These are phyloP conservation scores for Xylaria hypoxylon DNA, from an alignment of 2,329 filamentous ascomycete genomes.

Conservation along the genomic window DNA sequence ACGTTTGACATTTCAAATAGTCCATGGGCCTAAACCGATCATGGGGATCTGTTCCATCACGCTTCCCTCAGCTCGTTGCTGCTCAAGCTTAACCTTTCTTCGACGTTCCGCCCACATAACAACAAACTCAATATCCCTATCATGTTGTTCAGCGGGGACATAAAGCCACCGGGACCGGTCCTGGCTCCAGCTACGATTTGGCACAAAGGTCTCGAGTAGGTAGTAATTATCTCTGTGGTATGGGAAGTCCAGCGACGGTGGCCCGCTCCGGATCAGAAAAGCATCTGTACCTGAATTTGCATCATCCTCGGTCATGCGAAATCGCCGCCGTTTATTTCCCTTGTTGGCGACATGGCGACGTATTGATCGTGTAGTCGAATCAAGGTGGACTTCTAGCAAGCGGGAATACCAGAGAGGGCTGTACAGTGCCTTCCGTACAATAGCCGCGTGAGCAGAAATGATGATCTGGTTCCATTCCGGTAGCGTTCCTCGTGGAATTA, in stretches of 20 bases:
- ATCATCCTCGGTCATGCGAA: constrained; percentile 60
- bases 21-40: not conserved
- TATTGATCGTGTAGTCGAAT: constrained; percentile 59
- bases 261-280: constrained; percentile 64
- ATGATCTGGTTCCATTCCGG: constrained; percentile 64
- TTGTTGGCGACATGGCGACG: constrained; percentile 61
- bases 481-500: constrained; percentile 59
- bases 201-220: constrained; percentile 67
- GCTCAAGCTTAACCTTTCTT: constrained; percentile 18
- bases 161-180: constrained; percentile 63
- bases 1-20: not conserved
- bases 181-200: constrained; percentile 65
- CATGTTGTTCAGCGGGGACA: constrained; percentile 54
- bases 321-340: constrained; percentile 59
- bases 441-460: constrained; percentile 55
- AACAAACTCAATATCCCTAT: constrained; percentile 53
- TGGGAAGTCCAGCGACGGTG: constrained; percentile 63
- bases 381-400: constrained; percentile 61
- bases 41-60: not conserved
- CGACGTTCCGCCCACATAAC: constrained; percentile 45
- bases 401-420: constrained; percentile 63
- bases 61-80: constrained; percentile 8
- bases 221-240: constrained; percentile 70
- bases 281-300: constrained; percentile 59
- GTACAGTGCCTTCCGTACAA: constrained; percentile 59